Evolutionary conservation across 495 filamentous ascomycete genomes (phyloP), one percentile per base, ranked within the genome.

Genomic region (Penicillium simplicissimum): DNA sequence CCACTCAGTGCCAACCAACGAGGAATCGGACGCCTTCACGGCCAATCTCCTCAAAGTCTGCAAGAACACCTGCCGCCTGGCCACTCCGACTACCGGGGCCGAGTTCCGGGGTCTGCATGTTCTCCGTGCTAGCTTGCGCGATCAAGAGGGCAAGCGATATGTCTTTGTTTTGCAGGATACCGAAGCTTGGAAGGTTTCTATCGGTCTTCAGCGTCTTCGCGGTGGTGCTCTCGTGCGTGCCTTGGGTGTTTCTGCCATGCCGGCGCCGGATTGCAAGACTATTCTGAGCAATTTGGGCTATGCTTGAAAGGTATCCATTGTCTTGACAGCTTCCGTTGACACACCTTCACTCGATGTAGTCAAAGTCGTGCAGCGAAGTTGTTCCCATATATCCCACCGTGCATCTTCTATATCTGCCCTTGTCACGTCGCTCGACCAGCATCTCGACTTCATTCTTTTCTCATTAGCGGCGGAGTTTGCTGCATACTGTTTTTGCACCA

Each of bases 171-270:
- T 97, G 17, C 80, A 83, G 31, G 88, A 94, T 68, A 85, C 88
- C 36, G 93, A 98, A 71, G 90, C 87, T 15, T 97, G 95, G 95
- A 98, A 98, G 78, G 87, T 98, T 35, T 87, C 89, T 1, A 82
- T 90, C 23, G 92, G 92, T 10, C 74, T 98, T 60, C 86, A 91
- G 72, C 81, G 85, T 23, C 78, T 98, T 54, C 77, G 89, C 43
- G 80, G 83, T 47, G 92, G 95, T 8, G 83, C 84, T 23, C 88
- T 90, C 66, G 86, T 87, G 19, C 76, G 88, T 59, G 81, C 86
- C 13, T 72, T 93, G 31, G 87, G 87, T n/a, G 83, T 91, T 8
- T 79, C 82, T 15, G 79, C 81, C 14, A 81, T 91, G 74, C 75
- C 83, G 21, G 71, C 76, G 36, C 71, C 78, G 36, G 90, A 95